Evolutionary conservation across 1,284 basidiomycete genomes (phyloP).

Genomic region (Coniferiporia sulphurascens): DNA sequence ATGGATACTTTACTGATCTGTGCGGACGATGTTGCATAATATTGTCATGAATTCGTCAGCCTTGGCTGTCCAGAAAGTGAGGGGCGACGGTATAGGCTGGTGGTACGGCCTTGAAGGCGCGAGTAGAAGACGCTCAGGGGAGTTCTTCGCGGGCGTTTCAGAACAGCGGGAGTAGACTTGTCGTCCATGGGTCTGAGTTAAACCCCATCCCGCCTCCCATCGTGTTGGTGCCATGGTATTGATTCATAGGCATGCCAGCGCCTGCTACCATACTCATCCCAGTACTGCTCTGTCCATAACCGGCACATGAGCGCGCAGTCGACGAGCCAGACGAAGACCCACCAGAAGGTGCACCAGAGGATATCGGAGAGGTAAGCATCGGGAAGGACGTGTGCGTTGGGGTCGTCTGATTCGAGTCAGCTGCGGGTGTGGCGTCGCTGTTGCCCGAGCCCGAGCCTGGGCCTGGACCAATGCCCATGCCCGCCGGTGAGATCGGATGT

Average conservation of each 20-base stretch:
- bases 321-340: slow-evolving; percentile 8
- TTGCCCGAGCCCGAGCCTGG: background rate
- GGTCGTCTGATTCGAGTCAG: slow-evolving; percentile 7
- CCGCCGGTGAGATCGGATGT: slow-evolving; percentile 2
- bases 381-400: slow-evolving; percentile 7
- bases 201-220: background rate
- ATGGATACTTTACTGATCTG: slow-evolving; percentile 9
- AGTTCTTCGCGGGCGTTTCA: slow-evolving; percentile 15
- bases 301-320: background rate
- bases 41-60: background rate
- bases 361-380: background rate
- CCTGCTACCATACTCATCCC: background rate
- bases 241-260: background rate
- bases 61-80: background rate
- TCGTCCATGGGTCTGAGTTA: slow-evolving; percentile 9
- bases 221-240: background rate
- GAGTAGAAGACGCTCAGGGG: slow-evolving; percentile 6
- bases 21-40: background rate
- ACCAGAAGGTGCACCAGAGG: background rate
- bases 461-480: background rate
- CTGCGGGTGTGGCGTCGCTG: background rate
- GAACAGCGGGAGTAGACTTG: slow-evolving; percentile 18
- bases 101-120: slow-evolving; percentile 2
- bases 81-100: background rate
- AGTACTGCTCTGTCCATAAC: background rate